Evolutionary conservation across 2,329 filamentous ascomycete genomes (phyloP).

Genomic region (Ceratocystis colombiana): DNA sequence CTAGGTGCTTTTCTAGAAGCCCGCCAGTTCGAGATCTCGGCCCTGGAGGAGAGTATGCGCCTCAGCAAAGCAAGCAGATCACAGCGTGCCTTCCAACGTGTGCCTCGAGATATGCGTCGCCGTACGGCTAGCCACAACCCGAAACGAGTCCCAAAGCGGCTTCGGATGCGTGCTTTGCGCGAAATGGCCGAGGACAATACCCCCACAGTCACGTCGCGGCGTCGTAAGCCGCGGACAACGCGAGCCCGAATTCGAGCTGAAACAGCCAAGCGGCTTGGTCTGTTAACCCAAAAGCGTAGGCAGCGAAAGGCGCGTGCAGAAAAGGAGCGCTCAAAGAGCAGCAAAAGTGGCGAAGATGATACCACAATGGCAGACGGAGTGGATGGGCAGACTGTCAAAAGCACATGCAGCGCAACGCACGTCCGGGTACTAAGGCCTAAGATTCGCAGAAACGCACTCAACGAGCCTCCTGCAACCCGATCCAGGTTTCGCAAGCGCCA

Average conservation of each 20-base stretch:
- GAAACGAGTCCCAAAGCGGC: conserved; percentile 70
- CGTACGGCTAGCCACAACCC: conserved; percentile 93
- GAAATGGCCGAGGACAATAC: conserved; percentile 89
- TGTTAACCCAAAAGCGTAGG: conserved; percentile 48
- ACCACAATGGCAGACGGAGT: conserved; percentile 14
- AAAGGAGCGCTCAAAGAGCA: conserved; percentile 31
- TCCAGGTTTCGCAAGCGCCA: conserved; percentile 77
- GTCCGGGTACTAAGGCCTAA: conserved; percentile 42
- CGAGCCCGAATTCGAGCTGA: conserved; percentile 57
- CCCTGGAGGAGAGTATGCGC: conserved; percentile 72
- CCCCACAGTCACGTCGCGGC: conserved; percentile 59
- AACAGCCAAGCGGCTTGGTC: conserved; percentile 60
- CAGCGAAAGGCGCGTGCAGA: conserved; percentile 34
- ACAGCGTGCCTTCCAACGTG: conserved; percentile 77
- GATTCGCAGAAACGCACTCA: conserved; percentile 59
- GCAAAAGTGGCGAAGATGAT: conserved; percentile 26
- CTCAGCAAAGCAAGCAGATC: conserved; percentile 53
- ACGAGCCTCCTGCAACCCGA: conserved; percentile 45
- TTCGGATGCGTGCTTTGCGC: conserved; percentile 56
- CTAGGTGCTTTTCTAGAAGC: conserved; percentile 74
- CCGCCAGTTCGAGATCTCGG: conserved; percentile 79
- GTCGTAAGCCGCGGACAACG: conserved; percentile 51
- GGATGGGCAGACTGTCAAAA: conserved; percentile 11
- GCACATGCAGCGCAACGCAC: background rate
- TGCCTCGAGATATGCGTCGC: conserved; percentile 73